phyloP scores from a whole-genome alignment of 1,284 basidiomycete genomes.

The Puccinia horiana region DNA sequence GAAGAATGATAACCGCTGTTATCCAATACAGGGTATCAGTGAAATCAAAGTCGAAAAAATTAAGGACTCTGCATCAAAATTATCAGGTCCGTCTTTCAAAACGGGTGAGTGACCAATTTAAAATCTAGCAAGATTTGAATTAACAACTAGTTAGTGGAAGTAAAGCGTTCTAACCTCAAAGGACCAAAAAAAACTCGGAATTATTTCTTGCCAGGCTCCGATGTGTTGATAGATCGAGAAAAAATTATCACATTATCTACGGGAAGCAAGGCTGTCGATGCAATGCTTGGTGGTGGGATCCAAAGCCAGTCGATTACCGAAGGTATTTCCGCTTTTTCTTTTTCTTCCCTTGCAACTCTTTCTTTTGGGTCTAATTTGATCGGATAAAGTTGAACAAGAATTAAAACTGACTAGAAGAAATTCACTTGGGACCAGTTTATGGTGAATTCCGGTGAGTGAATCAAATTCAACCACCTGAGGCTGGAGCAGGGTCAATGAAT shows the following conservation, averaged over 20 bases:
- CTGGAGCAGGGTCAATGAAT: not conserved
- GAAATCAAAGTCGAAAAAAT: constrained; percentile 90
- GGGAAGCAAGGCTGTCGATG: constrained; percentile 85
- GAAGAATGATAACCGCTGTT: not conserved
- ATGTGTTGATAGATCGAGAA: constrained; percentile 79
- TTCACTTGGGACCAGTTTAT: constrained; percentile 27
- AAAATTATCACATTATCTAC: constrained; percentile 78
- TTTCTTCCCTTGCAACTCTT: not conserved
- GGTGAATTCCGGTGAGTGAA: constrained; percentile 41
- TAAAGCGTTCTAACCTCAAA: constrained; percentile 32
- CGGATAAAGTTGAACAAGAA: not conserved
- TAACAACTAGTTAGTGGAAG: not conserved
- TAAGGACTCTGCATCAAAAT: constrained; percentile 65
- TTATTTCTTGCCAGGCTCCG: constrained; percentile 75
- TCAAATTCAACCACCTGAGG: not conserved
- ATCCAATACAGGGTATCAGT: constrained; percentile 57
- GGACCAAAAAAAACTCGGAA: constrained; percentile 66
- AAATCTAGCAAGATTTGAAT: not conserved
- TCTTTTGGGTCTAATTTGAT: constrained; percentile 14
- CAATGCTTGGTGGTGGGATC: constrained; percentile 51
- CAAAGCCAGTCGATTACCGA: constrained; percentile 50
- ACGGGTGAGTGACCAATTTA: constrained; percentile 1
- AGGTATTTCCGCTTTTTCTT: constrained; percentile 26
- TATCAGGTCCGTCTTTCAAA: constrained; percentile 47
- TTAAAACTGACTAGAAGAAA: not conserved